phyloP scores from a whole-genome alignment of 2,329 filamentous ascomycete genomes.

The Fusarium secorum region DNA sequence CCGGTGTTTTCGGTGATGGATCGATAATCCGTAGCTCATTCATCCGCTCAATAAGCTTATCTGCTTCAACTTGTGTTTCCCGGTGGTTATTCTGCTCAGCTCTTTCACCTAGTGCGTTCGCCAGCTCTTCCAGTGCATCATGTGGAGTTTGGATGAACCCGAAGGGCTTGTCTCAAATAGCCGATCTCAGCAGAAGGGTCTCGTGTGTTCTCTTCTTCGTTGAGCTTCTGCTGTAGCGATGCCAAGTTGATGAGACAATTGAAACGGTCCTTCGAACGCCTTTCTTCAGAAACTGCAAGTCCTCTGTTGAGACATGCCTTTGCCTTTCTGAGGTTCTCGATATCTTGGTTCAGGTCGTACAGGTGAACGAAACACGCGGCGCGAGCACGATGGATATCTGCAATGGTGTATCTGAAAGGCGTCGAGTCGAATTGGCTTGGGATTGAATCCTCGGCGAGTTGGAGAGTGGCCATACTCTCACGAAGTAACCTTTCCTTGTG shows the following conservation, averaged over 20 bases:
- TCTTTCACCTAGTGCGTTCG: neutral
- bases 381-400: neutral
- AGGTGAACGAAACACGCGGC: neutral
- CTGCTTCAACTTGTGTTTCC: neutral
- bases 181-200: neutral
- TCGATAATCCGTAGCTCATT: neutral
- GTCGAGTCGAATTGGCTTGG: neutral
- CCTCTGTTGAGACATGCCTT: neutral
- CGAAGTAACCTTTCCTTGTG: rapidly evolving
- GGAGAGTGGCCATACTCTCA: neutral
- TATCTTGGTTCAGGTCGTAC: neutral
- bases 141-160: neutral
- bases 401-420: neutral
- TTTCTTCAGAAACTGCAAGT: neutral
- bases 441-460: neutral
- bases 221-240: neutral
- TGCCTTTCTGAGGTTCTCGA: neutral
- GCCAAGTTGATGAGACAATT: neutral
- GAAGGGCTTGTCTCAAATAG: neutral
- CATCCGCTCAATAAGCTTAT: neutral
- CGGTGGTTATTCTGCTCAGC: neutral
- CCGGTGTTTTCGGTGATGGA: neutral
- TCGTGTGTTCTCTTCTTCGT: neutral
- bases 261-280: neutral
- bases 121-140: neutral